Base-by-base conservation (phyloP, 371 early-diverging fungal species). In the Chytridium lagenaria region DNA sequence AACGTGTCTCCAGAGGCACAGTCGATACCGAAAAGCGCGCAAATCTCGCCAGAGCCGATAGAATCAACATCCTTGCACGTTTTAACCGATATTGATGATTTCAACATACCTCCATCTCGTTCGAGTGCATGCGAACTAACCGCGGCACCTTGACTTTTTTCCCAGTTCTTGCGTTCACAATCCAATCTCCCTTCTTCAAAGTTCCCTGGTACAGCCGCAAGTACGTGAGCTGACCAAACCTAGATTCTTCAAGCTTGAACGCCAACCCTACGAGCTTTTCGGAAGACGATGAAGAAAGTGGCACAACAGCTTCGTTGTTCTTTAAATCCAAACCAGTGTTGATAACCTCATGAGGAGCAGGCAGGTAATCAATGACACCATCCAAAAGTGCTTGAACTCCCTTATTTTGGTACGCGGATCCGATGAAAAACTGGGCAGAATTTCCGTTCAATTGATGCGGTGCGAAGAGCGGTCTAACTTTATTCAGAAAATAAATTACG, bases 1-100 rank as follows among this genome's bases (percentile, higher is more conserved):
- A 98, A 98, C 1, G 98, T 95, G 83, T 98, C 99, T 73, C 99
- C 99, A 36, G 93, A 93, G 5, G 97, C 92, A 83, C 99, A 98
- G 72, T 98, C 99, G 63, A 98, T 90, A 78, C 99, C 99, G 83
- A 98, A 98, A 82, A 98, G 85, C 28, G 99, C 99, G 82, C 97
- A 95, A 69, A 98, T 98, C 85, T 98, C 99, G 77, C 99, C 99
- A 66, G 95, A 93, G 69, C 92, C 94, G 33, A 97, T 90, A 77
- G 88, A 85, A 71, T 96, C 93, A 0, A 98, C 96, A 82, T 98
- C 98, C 84, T 77, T 52, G n/a, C 26, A 2, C 34, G 26, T 38
- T 31, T 15, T 26, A 15, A 67, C 50, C 50, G 33, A 28, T 36
- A 10, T 23, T 38, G 40, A 44, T 31, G 15, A 28, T 30, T 23